Percentiles rank a stretch among this genome's conserved stretches.
These are phyloP conservation scores for Suillus spraguei DNA, from an alignment of 768 basidiomycete species.

Conservation along the genomic window DNA sequence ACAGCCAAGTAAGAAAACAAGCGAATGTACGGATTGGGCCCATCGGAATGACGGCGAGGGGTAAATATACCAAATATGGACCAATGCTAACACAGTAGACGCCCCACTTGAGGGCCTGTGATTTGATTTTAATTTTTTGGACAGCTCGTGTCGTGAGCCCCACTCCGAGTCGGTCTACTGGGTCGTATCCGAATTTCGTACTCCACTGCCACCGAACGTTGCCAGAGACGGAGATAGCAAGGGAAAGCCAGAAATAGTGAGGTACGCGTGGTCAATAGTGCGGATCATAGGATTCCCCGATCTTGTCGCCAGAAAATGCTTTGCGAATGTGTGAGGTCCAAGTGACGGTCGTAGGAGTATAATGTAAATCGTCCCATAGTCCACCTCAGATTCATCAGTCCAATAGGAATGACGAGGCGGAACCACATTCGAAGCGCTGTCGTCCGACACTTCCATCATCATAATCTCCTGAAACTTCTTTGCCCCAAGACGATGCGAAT, in stretches of 20 bases:
- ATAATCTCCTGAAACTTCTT: not conserved
- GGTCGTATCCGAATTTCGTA: not conserved
- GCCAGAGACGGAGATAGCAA: not conserved
- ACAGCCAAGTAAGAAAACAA: not conserved
- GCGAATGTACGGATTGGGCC: not conserved
- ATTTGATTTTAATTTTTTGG: not conserved
- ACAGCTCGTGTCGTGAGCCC: not conserved
- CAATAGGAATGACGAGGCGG: not conserved
- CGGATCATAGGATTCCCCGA: not conserved
- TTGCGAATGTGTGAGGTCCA: not conserved
- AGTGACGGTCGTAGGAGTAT: not conserved
- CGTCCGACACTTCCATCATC: not conserved
- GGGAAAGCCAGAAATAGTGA: not conserved
- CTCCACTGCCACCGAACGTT: conserved; percentile 2
- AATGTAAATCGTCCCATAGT: not conserved
- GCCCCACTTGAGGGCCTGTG: not conserved
- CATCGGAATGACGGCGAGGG: not conserved
- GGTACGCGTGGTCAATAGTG: not conserved
- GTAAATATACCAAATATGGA: not conserved
- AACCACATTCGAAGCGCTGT: not conserved
- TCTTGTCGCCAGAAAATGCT: not conserved
- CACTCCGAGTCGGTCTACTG: not conserved
- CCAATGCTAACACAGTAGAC: not conserved
- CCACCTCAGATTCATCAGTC: not conserved
- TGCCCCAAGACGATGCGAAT: not conserved